Evolutionary conservation across 371 early-diverging fungal species (phyloP), one percentile per base, ranked within the genome.

Genomic region (Mortierella sp.): DNA sequence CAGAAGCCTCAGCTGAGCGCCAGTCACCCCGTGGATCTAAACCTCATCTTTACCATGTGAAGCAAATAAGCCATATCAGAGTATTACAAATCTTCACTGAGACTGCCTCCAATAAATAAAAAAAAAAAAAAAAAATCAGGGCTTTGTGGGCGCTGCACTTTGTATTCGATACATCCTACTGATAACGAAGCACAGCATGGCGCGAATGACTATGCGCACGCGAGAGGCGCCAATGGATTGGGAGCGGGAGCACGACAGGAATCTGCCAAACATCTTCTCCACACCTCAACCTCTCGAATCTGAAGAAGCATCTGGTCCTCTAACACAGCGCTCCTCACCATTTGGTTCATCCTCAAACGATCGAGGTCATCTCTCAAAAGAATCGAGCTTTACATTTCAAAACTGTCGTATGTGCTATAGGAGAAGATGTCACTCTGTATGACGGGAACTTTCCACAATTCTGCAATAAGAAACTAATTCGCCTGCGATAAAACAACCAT

Each of bases 1-100:
- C 97, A 97, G 76, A 88, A 93, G 43, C 97, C 96, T n/a, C 96
- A 96, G 76, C 84, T 97, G 47, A 90, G 90, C 63, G 85, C 93
- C n/a, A 92, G 93, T 40, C 92, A 93, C 66, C 90, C 93, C 49
- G 94, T 96, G 79, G 92, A 96, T 85, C 90, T 95, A 73, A 86
- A 93, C 66, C 78, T 90, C 1, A 39, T 87, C 39, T 94, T 94
- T 72, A 88, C 90, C 30, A 93, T 87, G 86, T 89, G 87, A 85
- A n/a, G 35, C 39, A 30, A 59, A 8, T 62, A 26, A 43, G 43
- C 12, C 40, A n/a, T n/a, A n/a, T 20, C 24, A 24, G 51, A 51
- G 51, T 5, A 20, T 16, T 5, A 51, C 5, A 51, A n/a, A n/a
- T 9, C 8, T 12, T 3, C 9, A 26, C 24, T 26, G 55, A 55